Conservation (phyloP, 2,329 filamentous ascomycete species). For the Xylariaceae sp. region DNA sequence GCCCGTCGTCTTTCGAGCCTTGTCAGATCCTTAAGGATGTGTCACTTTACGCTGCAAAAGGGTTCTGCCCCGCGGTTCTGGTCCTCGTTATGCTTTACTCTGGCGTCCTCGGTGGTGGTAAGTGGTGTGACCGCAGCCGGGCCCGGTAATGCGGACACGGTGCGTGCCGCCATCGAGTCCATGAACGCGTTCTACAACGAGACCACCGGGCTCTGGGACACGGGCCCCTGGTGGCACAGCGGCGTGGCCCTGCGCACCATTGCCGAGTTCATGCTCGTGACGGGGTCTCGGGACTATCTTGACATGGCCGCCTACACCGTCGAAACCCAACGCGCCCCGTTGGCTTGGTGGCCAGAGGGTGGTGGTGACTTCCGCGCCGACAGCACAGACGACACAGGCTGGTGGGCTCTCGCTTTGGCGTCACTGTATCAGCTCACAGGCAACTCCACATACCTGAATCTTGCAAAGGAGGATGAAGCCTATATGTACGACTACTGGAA, state of each 20-base stretch:
- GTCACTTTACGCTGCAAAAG: background rate
- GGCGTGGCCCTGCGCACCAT: conserved; percentile 45
- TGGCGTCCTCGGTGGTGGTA: background rate
- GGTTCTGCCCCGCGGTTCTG: conserved; percentile 1
- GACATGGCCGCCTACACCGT: conserved; percentile 40
- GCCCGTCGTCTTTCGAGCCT: background rate
- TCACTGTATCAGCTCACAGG: conserved; percentile 54
- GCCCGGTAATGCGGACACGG: conserved; percentile 13
- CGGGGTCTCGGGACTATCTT: conserved; percentile 40
- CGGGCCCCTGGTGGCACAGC: conserved; percentile 47
- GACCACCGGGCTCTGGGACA: conserved; percentile 43
- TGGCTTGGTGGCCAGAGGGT: conserved; percentile 46
- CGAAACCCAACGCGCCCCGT: conserved; percentile 41
- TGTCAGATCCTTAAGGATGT: conserved; percentile 4
- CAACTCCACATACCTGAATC: conserved; percentile 50
- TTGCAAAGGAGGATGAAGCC: conserved; percentile 53
- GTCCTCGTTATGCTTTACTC: background rate
- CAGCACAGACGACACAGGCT: conserved; percentile 53
- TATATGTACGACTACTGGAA: conserved; percentile 54
- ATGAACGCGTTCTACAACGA: conserved; percentile 46
- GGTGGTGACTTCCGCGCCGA: conserved; percentile 47
- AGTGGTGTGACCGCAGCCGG: conserved; percentile 4
- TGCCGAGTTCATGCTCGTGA: conserved; percentile 45
- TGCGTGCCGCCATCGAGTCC: conserved; percentile 36
- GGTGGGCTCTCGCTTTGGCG: conserved; percentile 59